Base-by-base conservation (phyloP, 805 yeast genomes). In the Cyberlindnera xylosilytica region DNA sequence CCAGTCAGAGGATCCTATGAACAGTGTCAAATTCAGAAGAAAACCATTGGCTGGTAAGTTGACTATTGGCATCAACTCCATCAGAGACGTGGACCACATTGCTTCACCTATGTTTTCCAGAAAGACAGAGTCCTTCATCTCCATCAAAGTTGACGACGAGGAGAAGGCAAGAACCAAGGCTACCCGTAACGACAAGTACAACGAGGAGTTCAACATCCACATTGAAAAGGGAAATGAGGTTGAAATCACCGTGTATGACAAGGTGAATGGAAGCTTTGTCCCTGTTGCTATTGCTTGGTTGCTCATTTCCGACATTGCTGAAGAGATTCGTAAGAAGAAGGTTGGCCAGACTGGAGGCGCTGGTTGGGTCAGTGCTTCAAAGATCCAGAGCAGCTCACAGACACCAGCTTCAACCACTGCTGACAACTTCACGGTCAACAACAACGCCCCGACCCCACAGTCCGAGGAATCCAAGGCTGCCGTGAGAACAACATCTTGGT, bases 231-330 rank as follows among this genome's bases (percentile, higher is more conserved):
- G 96, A 20, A 87, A 91, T 58, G 99, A 93, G 65, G 74, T 90
- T 34, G 97, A 90, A 56, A 71, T 93, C 44, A 78, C 90, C 2
- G 87, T 93, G 4, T 89, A 83, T 62, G 99, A 93, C 61, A 83
- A 81, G 53, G 65, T 69, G 20, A 38, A 24, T 34, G 86, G 86
- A 29, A 78, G 71, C 38, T 67, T 74, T 46, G 79, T 83, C 8
- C 98, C 99, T 0, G 97, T 93, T 7, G 99, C 96, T 8, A 73
- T 93, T 29, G 79, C 85, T 54, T 93, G 99, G 99, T 73, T 91
- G 20, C 76, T 91, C 28, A 71, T 93, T 22, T 81, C 95, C 4
- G 99, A 93, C 63, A 77, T 93, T 33, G 89, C 95, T 1, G 99
- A 93, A 68, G 98, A 93, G 53, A 76, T 91, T 42, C 87, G 99